Conservation (phyloP, 2,329 filamentous ascomycete genomes). For the Neofusicoccum cordaticola region DNA sequence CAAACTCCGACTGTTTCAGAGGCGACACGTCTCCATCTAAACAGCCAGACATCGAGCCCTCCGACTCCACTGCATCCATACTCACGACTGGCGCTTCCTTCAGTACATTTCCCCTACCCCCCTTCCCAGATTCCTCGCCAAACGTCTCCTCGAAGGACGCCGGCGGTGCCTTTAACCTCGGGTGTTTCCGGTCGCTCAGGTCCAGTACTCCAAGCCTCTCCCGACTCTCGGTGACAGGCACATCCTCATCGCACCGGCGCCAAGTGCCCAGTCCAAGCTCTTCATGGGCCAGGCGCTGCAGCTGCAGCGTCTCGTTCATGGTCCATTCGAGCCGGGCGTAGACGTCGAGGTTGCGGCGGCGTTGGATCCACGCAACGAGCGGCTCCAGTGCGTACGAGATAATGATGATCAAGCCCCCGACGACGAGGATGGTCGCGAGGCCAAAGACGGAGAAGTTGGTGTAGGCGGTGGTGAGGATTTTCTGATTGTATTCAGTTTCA, state of each 20-base stretch:
- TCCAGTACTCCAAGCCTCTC: constrained; percentile 10
- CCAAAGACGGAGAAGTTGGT: constrained; percentile 25
- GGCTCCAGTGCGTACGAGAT: constrained; percentile 18
- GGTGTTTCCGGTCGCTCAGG: constrained; percentile 3
- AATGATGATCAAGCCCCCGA: constrained; percentile 24
- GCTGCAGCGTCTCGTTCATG: constrained; percentile 17
- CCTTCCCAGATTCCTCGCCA: too few relatives aligned
- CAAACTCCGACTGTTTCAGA: too few relatives aligned
- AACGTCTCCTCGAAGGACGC: background rate
- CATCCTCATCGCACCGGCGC: constrained; percentile 1
- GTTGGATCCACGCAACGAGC: constrained; percentile 13
- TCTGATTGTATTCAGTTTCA: background rate
- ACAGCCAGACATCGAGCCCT: too few relatives aligned
- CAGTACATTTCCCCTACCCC: too few relatives aligned
- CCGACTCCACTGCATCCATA: too few relatives aligned
- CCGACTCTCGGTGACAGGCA: constrained; percentile 5
- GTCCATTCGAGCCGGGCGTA: constrained; percentile 20
- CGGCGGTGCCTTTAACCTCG: background rate
- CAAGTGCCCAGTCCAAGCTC: constrained; percentile 18
- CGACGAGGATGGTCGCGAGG: constrained; percentile 23
- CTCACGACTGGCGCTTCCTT: too few relatives aligned
- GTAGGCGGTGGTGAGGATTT: constrained; percentile 20
- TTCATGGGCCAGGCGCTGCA: constrained; percentile 18
- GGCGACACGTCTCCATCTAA: too few relatives aligned
- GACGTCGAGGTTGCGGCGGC: constrained; percentile 7